phyloP scores from a whole-genome alignment of 2,329 filamentous ascomycete species.

The Gaeumannomyces tritici region DNA sequence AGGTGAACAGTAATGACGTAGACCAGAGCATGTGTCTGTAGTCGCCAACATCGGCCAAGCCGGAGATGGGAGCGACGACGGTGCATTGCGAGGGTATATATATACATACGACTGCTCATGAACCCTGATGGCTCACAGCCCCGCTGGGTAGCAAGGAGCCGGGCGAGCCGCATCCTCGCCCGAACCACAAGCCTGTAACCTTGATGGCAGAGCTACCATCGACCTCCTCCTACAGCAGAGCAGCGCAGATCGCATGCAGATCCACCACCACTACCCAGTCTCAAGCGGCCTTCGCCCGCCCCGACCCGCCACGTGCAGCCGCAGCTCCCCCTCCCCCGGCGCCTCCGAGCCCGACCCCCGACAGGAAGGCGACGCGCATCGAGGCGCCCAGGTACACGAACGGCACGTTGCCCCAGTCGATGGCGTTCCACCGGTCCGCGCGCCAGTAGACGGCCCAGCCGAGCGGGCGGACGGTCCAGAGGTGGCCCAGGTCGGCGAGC shows the following conservation, averaged over 20 bases:
- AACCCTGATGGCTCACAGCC: neutral
- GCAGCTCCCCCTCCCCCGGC: neutral
- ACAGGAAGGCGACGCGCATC: constrained; percentile 49
- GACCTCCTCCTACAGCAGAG: neutral
- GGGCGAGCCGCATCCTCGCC: neutral
- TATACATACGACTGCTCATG: neutral
- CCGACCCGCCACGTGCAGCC: neutral
- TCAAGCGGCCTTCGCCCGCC: neutral
- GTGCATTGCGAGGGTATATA: neutral
- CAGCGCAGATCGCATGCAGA: neutral
- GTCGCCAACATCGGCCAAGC: neutral
- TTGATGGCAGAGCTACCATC: neutral
- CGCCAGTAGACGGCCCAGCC: constrained; percentile 57
- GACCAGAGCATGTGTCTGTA: neutral
- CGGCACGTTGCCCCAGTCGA: constrained; percentile 58
- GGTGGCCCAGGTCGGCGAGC: constrained; percentile 67
- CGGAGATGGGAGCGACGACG: neutral
- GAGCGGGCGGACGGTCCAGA: constrained; percentile 54
- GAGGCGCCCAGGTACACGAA: constrained; percentile 60
- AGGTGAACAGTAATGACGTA: neutral
- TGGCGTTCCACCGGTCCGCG: constrained; percentile 51
- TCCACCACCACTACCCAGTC: neutral
- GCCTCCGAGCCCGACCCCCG: constrained; percentile 40
- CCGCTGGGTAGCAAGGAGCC: too few relatives aligned
- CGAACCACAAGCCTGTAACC: neutral